Conservation (phyloP, 768 basidiomycete genomes). For the Mycena latifolia region DNA sequence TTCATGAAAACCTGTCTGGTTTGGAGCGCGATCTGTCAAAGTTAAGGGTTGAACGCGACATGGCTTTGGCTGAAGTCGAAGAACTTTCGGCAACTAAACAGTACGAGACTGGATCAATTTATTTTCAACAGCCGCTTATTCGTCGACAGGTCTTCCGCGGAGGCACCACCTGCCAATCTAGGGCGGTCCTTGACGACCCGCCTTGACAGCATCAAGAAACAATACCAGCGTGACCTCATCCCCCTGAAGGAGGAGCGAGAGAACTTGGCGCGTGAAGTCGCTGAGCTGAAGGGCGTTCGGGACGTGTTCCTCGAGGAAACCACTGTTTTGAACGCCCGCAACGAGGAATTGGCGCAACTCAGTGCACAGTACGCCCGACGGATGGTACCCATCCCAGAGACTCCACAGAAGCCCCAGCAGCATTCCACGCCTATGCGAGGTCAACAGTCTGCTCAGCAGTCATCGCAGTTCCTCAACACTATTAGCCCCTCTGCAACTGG, state of each 20-base stretch:
- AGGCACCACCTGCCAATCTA: constrained; percentile 59
- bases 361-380: constrained; percentile 86
- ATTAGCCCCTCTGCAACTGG: constrained; percentile 58
- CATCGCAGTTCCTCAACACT: constrained; percentile 49
- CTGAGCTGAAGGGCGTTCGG: constrained; percentile 87
- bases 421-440: constrained; percentile 40
- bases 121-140: constrained; percentile 25
- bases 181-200: constrained; percentile 85
- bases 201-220: constrained; percentile 87
- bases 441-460: constrained; percentile 28
- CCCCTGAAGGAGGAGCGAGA: constrained; percentile 89
- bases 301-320: constrained; percentile 94
- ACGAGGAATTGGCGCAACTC: constrained; percentile 93
- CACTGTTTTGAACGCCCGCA: constrained; percentile 88
- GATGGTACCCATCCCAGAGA: constrained; percentile 68
- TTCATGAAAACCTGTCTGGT: constrained; percentile 78
- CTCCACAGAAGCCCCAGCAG: constrained; percentile 43
- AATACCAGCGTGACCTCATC: constrained; percentile 89
- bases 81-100: constrained; percentile 83
- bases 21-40: constrained; percentile 91
- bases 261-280: constrained; percentile 80
- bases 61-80: constrained; percentile 93
- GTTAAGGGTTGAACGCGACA: constrained; percentile 90
- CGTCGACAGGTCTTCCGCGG: constrained; percentile 45
- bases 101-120: constrained; percentile 54